These are phyloP conservation scores for Cucumis hystrix DNA, from an alignment of 306 rosid genomes.

Conservation along the genomic window DNA sequence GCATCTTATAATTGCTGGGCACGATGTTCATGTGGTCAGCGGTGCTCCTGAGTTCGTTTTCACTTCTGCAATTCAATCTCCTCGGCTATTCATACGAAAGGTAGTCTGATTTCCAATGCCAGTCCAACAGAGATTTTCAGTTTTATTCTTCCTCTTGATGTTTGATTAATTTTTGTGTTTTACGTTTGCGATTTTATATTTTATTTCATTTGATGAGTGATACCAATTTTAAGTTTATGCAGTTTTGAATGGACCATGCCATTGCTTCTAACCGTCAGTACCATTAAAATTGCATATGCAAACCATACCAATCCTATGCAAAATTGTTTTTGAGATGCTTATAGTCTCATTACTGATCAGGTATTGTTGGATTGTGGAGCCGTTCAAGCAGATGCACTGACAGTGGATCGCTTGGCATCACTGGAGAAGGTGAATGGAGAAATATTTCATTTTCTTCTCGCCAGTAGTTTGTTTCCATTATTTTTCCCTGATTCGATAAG, in stretches of 20 bases:
- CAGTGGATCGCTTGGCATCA: slow-evolving; percentile 94
- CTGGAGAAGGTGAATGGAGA: slow-evolving; percentile 58
- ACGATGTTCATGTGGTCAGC: slow-evolving; percentile 90
- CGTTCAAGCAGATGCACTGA: slow-evolving; percentile 96
- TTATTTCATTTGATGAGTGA: too few relatives aligned
- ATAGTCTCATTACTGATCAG: slow-evolving; percentile 17
- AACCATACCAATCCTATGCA: neutral
- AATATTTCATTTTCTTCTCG: neutral
- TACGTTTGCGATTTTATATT: neutral
- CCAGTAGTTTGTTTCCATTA: neutral
- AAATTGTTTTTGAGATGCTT: neutral
- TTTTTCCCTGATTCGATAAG: neutral
- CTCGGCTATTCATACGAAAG: slow-evolving; percentile 82
- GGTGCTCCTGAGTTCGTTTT: slow-evolving; percentile 97
- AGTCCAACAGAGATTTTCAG: neutral
- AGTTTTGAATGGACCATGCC: neutral
- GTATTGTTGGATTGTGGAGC: slow-evolving; percentile 97
- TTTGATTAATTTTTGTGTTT: neutral
- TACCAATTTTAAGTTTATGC: neutral
- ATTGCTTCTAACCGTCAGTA: neutral
- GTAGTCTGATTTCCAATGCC: slow-evolving; percentile 17
- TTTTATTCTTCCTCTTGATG: neutral
- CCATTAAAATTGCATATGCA: neutral
- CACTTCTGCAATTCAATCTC: slow-evolving; percentile 74
- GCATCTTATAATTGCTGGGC: slow-evolving; percentile 81